Conservation (phyloP, 2,329 filamentous ascomycete species). For the Thelonectria blattea region DNA sequence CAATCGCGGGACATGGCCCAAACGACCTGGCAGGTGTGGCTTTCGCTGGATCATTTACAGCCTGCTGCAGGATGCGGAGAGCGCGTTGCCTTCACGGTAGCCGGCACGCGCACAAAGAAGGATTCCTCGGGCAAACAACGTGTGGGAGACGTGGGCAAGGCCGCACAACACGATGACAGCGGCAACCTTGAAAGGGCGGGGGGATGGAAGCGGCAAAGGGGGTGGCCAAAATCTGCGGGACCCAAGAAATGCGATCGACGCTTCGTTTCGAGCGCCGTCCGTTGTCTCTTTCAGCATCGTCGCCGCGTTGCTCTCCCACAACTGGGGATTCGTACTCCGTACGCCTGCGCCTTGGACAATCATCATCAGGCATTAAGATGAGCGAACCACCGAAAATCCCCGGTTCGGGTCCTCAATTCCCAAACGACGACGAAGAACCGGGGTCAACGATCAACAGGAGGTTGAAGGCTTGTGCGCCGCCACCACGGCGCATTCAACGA, state of each 20-base stretch:
- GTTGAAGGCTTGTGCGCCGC: conserved; percentile 3
- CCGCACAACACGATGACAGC: neutral
- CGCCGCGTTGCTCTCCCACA: conserved; percentile 9
- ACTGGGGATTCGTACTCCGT: neutral
- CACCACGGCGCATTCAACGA: neutral
- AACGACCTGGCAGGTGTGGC: neutral
- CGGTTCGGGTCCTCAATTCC: conserved; percentile 1
- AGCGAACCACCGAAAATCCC: conserved; percentile 3
- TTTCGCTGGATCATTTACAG: neutral
- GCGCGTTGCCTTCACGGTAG: neutral
- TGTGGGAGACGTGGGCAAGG: neutral
- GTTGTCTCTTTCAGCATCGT: conserved; percentile 20
- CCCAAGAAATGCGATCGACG: conserved; percentile 29
- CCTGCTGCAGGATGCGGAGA: too few relatives aligned
- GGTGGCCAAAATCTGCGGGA: conserved; percentile 1
- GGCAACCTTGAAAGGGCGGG: neutral
- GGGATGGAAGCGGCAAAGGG: conserved; percentile 5
- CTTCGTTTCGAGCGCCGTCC: conserved; percentile 18
- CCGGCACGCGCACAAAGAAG: neutral
- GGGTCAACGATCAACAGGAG: conserved; percentile 20
- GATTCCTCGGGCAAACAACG: neutral
- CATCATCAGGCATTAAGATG: conserved; percentile 14
- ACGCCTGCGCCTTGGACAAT: conserved; percentile 13
- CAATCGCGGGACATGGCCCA: neutral
- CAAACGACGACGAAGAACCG: neutral